Base-by-base conservation (phyloP, 73 alveolate genomes). In the Paramecium primaurelia region DNA sequence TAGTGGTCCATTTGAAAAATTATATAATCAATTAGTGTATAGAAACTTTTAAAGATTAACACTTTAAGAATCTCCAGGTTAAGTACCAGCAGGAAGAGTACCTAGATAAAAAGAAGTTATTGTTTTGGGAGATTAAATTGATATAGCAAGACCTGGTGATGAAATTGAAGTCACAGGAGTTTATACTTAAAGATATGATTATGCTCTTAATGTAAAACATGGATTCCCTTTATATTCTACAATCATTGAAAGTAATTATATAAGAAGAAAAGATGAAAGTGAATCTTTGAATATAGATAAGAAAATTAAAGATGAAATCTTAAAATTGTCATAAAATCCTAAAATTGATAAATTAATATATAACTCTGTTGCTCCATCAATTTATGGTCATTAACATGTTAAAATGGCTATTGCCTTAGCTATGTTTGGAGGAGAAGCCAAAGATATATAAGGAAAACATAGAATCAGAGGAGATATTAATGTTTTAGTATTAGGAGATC, bases 91-190 rank as follows among this genome's bases (percentile, higher is more conserved):
- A 11, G 99, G 99, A 10, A 92, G 99, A 94, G 99, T 99, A 36
- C 99, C 99, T 10, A 95, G 99, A 86, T 97, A 99, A 85, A 97
- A 98, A 86, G 99, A 98, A 93, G 99, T 97, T 34, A 93, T 98
- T n/a, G 95, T 99, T 68, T 95, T 96, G 11, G 99, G 98, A 80
- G 99, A 99, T 92, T 93, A 97, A 75, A 99, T 99, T 9, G 99
- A 99, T 95, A 92, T 95, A 10, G 99, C 99, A 26, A 95, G 99
- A 20, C 99, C 99, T 8, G 99, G 99, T n/a, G 99, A 99, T 88
- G 99, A 98, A 89, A 99, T 99, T 77, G 99, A 97, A 92, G 97
- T 97, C 26, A 97, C 99, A 32, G 99, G 99, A 42, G 92, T 99
- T 22, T 98, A 93, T 93, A 93, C 96, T 45, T 93, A 97, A 86